Evolutionary conservation across 345 rosid genomes (phyloP).

Genomic region (Excoecaria agallocha): DNA sequence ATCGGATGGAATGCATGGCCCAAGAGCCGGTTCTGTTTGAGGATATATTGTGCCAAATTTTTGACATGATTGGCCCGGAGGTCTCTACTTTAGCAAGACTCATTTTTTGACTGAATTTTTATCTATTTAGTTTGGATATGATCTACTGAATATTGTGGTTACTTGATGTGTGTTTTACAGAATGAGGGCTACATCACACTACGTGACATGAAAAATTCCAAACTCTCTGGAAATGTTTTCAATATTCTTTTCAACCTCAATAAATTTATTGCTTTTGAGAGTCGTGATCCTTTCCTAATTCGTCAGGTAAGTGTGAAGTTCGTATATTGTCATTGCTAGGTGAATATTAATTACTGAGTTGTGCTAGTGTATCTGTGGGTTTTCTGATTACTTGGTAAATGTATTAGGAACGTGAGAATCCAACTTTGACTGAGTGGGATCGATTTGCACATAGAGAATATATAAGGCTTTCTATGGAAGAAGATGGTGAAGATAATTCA

Average conservation of each 20-base stretch:
- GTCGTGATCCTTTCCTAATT: constrained; percentile 17
- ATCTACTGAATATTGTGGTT: constrained; percentile 11
- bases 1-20: constrained; percentile 99
- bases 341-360: constrained; percentile 11
- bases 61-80: constrained; percentile 90
- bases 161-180: neutral
- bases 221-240: constrained; percentile 11
- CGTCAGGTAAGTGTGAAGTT: constrained; percentile 8
- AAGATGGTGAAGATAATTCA: constrained; percentile 94
- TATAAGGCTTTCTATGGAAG: constrained; percentile 97
- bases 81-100: constrained; percentile 28
- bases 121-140: neutral
- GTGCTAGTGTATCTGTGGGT: neutral
- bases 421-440: constrained; percentile 97
- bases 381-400: neutral
- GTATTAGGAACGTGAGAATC: constrained; percentile 84
- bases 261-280: constrained; percentile 15
- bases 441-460: constrained; percentile 97
- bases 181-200: constrained; percentile 7
- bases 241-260: constrained; percentile 23
- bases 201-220: constrained; percentile 11
- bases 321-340: neutral
- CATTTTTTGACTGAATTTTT: neutral
- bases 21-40: constrained; percentile 96
- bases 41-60: constrained; percentile 89